phyloP scores from a whole-genome alignment of 768 basidiomycete genomes.

The Termitomyces sp. region DNA sequence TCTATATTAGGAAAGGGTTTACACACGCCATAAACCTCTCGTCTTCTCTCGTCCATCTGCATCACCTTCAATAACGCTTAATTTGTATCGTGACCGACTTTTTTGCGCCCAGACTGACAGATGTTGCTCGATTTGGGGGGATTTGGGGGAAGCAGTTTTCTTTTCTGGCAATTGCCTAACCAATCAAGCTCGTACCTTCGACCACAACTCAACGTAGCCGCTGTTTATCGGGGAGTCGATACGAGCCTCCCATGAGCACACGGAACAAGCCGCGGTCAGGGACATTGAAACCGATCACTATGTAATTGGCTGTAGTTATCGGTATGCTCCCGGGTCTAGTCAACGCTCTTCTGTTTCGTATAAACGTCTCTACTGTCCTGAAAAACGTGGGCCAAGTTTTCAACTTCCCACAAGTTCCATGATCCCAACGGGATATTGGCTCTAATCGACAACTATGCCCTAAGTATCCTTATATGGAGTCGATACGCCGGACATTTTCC shows the following conservation, averaged over 20 bases:
- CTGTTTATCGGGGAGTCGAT: neutral
- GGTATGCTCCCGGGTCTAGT: too few species aligned
- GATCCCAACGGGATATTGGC: neutral
- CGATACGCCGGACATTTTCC: neutral
- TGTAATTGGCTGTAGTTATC: neutral
- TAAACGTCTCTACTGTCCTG: too few species aligned
- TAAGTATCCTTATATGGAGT: neutral
- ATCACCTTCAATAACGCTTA: too few species aligned
- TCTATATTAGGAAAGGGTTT: neutral
- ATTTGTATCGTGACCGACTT: too few species aligned
- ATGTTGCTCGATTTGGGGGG: neutral
- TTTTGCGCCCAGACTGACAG: too few species aligned
- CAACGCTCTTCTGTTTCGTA: neutral
- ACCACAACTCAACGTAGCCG: neutral
- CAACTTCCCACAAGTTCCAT: neutral
- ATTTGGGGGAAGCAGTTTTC: too few species aligned
- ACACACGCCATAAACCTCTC: neutral
- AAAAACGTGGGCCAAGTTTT: neutral
- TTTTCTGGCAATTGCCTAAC: too few species aligned
- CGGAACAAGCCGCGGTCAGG: neutral
- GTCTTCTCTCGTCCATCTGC: too few species aligned
- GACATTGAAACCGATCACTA: neutral
- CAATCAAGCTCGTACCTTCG: too few species aligned
- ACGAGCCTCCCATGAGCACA: neutral
- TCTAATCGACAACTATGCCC: too few species aligned